phyloP scores from a whole-genome alignment of 2,329 filamentous ascomycete species.

The Fusarium avenaceum region DNA sequence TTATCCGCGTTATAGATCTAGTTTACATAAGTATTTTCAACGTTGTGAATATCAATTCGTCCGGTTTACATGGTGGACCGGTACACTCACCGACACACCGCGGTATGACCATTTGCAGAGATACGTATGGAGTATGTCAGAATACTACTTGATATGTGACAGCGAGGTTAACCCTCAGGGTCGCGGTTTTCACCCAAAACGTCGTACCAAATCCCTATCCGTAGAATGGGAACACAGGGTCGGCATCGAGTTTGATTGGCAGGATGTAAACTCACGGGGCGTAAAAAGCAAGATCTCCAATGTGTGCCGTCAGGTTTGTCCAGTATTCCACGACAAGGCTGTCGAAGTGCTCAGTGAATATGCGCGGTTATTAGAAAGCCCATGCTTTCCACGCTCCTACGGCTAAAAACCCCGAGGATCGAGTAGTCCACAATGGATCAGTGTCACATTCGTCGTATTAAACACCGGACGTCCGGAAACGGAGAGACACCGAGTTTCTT shows the following conservation, averaged over 20 bases:
- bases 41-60: constrained; percentile 5
- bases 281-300: constrained; percentile 7
- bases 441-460: constrained; percentile 12
- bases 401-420: constrained; percentile 10
- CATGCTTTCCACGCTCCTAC: background rate
- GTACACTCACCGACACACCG: constrained; percentile 39
- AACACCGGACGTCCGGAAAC: constrained; percentile 42
- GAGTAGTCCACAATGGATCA: constrained; percentile 24
- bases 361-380: background rate
- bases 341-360: background rate
- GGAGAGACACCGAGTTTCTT: constrained; percentile 42
- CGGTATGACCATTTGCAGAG: background rate
- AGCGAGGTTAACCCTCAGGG: constrained; percentile 26
- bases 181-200: background rate
- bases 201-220: constrained; percentile 7
- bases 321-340: constrained; percentile 21
- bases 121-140: too few relatives aligned
- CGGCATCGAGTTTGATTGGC: background rate
- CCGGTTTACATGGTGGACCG: constrained; percentile 12
- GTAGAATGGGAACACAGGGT: background rate
- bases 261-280: constrained; percentile 30
- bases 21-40: background rate
- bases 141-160: background rate
- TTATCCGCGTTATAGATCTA: background rate
- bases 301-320: constrained; percentile 6